Percentiles rank a stretch among this genome's conserved stretches.
phyloP scores from a whole-genome alignment of 345 rosid species.

The Laguncularia racemosa region DNA sequence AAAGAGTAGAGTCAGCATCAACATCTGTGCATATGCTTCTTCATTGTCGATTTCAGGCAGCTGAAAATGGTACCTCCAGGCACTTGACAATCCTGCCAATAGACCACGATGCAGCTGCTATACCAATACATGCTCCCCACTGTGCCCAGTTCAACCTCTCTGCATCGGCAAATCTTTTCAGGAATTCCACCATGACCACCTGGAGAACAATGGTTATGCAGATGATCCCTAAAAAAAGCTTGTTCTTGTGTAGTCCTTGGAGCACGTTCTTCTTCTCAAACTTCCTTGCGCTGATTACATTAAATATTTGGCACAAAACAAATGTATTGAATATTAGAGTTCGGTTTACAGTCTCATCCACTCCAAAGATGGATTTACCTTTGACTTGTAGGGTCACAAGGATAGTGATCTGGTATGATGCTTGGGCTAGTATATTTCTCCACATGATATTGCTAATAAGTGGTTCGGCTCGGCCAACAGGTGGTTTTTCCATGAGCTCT shows the following conservation, averaged over 20 bases:
- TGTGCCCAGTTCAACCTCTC: conserved; percentile 61
- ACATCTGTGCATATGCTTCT: neutral
- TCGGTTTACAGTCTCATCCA: conserved; percentile 41
- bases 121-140: conserved; percentile 53
- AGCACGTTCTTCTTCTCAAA: conserved; percentile 72
- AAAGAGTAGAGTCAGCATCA: neutral
- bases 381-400: conserved; percentile 58
- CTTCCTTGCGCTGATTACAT: conserved; percentile 74
- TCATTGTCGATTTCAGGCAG: conserved; percentile 25
- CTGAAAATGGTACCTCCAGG: conserved; percentile 40
- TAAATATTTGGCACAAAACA: conserved; percentile 70
- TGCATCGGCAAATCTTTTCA: conserved; percentile 61
- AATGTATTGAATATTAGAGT: conserved; percentile 68
- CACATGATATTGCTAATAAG: conserved; percentile 69
- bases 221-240: conserved; percentile 50
- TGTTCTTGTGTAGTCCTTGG: conserved; percentile 55
- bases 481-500: conserved; percentile 54
- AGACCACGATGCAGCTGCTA: conserved; percentile 63
- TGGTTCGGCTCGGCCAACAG: conserved; percentile 53
- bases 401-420: conserved; percentile 54
- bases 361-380: conserved; percentile 49
- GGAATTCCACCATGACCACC: conserved; percentile 66
- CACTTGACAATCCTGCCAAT: conserved; percentile 57
- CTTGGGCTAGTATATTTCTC: conserved; percentile 66
- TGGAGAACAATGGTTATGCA: conserved; percentile 46